These are phyloP conservation scores for Pichia deserticola DNA, from an alignment of 805 yeast genomes.

Conservation along the genomic window DNA sequence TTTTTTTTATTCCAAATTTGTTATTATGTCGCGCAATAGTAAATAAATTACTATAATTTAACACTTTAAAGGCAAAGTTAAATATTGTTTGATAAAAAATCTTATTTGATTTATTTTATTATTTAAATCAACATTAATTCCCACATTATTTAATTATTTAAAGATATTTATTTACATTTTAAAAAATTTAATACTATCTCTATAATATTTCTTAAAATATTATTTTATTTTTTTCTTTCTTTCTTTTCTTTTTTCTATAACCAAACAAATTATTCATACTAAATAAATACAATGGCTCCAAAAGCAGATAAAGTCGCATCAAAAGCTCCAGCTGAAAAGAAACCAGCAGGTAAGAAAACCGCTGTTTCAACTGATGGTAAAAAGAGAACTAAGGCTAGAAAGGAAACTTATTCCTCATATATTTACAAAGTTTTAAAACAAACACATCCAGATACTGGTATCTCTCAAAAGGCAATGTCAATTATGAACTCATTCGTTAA, in stretches of 20 bases:
- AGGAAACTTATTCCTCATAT: slow-evolving; percentile 97
- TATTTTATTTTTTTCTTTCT: background rate
- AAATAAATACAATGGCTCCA: slow-evolving; percentile 50
- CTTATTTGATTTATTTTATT: background rate
- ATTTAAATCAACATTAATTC: background rate
- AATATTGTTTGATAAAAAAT: too few species aligned
- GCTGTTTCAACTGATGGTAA: slow-evolving; percentile 65
- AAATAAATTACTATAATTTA: too few species aligned
- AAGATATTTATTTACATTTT: background rate
- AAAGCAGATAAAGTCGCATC: slow-evolving; percentile 56
- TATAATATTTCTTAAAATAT: background rate
- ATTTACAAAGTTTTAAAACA: slow-evolving; percentile 98
- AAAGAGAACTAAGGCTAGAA: slow-evolving; percentile 93
- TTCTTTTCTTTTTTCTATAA: background rate
- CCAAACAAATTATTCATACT: background rate
- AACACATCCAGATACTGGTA: slow-evolving; percentile 99
- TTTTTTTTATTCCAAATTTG: background rate
- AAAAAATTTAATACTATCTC: background rate
- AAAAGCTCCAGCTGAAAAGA: slow-evolving; percentile 95
- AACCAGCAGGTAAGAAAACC: slow-evolving; percentile 87
- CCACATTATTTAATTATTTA: background rate
- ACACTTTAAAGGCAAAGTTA: too few species aligned
- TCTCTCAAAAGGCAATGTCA: slow-evolving; percentile 97
- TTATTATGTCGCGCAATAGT: too few species aligned
- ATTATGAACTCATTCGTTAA: slow-evolving; percentile 97